A percentile compares a stretch with the other conserved stretches of the same genome.
phyloP scores from a whole-genome alignment of 1,139 yeast species.

The Hemisphaericaspora xylanilytica region DNA sequence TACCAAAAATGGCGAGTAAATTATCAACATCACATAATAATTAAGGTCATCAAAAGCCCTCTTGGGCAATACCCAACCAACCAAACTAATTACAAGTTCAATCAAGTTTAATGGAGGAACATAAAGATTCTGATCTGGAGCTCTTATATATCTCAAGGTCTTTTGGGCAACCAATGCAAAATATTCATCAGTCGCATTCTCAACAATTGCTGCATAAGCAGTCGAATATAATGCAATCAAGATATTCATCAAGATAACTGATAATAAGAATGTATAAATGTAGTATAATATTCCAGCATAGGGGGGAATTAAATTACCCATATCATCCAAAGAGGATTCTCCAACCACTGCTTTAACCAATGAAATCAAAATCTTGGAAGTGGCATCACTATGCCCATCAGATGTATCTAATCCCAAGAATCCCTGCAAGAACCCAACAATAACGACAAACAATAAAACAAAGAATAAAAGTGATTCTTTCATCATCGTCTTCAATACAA shows the following conservation, averaged over 20 bases:
- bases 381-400: conserved; percentile 79
- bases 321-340: conserved; percentile 67
- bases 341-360: conserved; percentile 72
- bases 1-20: conserved; percentile 66
- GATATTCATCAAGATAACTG: conserved; percentile 74
- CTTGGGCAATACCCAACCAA: conserved; percentile 27
- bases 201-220: conserved; percentile 79
- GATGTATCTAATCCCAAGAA: conserved; percentile 84
- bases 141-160: conserved; percentile 78
- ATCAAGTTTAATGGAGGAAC: conserved; percentile 83
- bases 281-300: conserved; percentile 78
- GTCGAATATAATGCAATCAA: conserved; percentile 82
- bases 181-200: conserved; percentile 69
- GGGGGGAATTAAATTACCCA: conserved; percentile 75
- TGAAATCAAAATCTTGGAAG: conserved; percentile 59
- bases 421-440: conserved; percentile 82
- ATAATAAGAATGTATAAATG: conserved; percentile 69
- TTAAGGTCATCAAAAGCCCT: conserved; percentile 37
- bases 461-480: conserved; percentile 80
- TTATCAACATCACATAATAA: conserved; percentile 55
- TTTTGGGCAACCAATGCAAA: conserved; percentile 83
- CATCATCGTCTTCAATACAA: conserved; percentile 82
- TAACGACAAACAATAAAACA: conserved; percentile 65
- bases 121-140: conserved; percentile 83
- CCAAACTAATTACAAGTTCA: conserved; percentile 50